Conservation (phyloP, 176 grass and related monocot genomes). For the Triticum monococcum region DNA sequence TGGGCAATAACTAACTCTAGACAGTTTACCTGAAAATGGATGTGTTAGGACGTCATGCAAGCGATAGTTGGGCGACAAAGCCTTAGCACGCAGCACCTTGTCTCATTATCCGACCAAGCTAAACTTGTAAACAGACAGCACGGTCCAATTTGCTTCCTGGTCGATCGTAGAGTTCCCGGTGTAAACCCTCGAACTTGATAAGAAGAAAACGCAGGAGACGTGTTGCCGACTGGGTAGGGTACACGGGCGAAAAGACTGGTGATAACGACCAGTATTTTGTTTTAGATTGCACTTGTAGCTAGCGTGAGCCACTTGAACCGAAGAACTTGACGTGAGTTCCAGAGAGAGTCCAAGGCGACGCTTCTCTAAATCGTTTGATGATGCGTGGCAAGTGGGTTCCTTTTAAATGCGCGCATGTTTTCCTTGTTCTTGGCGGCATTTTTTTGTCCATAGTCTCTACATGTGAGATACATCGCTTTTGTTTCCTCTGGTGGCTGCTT, state of each 20-base stretch:
- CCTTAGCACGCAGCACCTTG: background rate
- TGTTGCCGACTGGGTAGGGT: background rate
- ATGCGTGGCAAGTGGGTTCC: no score
- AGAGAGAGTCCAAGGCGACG: no score
- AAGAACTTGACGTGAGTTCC: background rate
- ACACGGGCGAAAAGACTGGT: slow-evolving; percentile 6
- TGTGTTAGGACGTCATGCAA: background rate
- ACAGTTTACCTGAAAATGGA: background rate
- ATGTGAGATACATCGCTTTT: slow-evolving; percentile 14
- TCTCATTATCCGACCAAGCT: background rate
- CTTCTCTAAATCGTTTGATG: no score
- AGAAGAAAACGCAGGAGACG: background rate
- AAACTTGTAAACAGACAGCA: background rate
- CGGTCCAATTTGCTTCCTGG: background rate
- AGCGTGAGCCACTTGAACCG: background rate
- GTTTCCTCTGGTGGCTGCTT: background rate
- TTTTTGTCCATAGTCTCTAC: background rate
- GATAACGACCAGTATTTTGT: background rate
- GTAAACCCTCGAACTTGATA: background rate
- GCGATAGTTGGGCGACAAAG: background rate
- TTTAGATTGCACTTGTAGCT: slow-evolving; percentile 21
- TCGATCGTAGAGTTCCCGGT: no score
- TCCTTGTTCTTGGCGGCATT: slow-evolving; percentile 8
- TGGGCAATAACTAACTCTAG: background rate
- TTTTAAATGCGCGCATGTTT: background rate